Evolutionary conservation across 768 basidiomycete species (phyloP).

Genomic region (Stropharia rugosoannulata): DNA sequence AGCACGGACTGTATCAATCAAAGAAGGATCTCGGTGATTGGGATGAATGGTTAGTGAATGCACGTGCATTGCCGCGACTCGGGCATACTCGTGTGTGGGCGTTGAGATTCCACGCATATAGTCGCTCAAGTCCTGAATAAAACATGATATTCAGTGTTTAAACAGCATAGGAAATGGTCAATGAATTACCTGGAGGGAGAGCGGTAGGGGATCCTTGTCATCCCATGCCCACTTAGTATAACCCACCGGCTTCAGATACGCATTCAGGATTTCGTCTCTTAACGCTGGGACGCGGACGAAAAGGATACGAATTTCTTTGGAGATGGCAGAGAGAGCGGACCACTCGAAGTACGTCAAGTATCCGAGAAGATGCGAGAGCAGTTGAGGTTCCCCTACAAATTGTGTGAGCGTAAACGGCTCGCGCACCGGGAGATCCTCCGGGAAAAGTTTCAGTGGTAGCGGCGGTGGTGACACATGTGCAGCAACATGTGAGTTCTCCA

Average conservation of each 20-base stretch:
- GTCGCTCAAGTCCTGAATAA: constrained; percentile 65
- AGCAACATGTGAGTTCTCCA: neutral
- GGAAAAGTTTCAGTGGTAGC: neutral
- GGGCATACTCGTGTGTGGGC: constrained; percentile 71
- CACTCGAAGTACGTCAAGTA: constrained; percentile 75
- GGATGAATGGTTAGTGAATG: constrained; percentile 46
- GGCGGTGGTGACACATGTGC: constrained; percentile 4
- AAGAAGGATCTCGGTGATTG: constrained; percentile 36
- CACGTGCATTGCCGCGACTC: constrained; percentile 56
- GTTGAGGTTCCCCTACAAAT: constrained; percentile 51
- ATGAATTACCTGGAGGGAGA: constrained; percentile 55
- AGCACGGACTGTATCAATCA: constrained; percentile 43
- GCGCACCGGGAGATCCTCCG: neutral
- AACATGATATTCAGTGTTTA: constrained; percentile 10
- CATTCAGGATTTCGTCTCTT: constrained; percentile 65
- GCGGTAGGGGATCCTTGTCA: constrained; percentile 56
- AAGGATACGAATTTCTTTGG: constrained; percentile 48
- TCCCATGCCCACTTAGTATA: constrained; percentile 68
- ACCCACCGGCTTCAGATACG: constrained; percentile 70
- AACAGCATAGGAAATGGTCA: neutral
- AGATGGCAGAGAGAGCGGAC: constrained; percentile 57
- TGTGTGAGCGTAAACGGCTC: constrained; percentile 34
- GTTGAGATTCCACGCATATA: constrained; percentile 81
- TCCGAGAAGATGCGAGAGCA: constrained; percentile 55
- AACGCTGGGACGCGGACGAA: constrained; percentile 50